phyloP scores from a whole-genome alignment of 192 early-diverging fungal genomes.

The Blastocladiella britannica region DNA sequence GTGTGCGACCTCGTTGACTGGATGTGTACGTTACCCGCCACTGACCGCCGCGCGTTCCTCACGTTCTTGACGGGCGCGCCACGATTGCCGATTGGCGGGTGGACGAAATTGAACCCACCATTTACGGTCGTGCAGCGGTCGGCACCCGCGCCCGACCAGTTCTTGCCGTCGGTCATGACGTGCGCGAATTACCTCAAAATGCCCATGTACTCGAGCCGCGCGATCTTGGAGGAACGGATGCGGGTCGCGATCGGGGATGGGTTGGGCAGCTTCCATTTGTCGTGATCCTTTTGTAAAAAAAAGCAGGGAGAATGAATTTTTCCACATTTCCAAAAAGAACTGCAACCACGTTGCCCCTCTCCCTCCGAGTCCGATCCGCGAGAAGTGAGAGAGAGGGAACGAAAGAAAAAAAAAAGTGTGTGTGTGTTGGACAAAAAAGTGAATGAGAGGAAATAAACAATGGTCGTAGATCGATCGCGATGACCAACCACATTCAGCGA shows the following conservation, averaged over 20 bases:
- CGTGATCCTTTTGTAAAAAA: constrained; percentile 14
- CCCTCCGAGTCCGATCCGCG: too few relatives aligned
- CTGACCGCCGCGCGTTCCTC: neutral
- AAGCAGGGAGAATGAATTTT: too few relatives aligned
- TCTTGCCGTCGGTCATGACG: constrained; percentile 87
- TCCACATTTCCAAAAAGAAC: too few relatives aligned
- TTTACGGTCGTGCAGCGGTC: neutral
- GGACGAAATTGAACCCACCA: neutral
- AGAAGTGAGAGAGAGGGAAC: too few relatives aligned
- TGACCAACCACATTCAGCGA: too few relatives aligned
- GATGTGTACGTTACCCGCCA: neutral
- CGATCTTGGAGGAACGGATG: constrained; percentile 41
- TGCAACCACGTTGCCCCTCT: too few relatives aligned
- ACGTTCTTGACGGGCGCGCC: neutral
- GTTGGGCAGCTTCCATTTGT: constrained; percentile 53
- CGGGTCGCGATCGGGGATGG: constrained; percentile 59
- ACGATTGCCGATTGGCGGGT: neutral
- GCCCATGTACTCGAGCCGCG: constrained; percentile 52
- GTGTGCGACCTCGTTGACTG: neutral
- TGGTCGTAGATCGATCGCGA: too few relatives aligned
- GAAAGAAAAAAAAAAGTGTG: too few relatives aligned
- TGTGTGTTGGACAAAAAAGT: too few relatives aligned
- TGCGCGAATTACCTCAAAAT: constrained; percentile 88
- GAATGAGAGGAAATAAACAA: too few relatives aligned
- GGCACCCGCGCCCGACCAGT: constrained; percentile 32